phyloP scores from a whole-genome alignment of 805 yeast genomes.

The Danielia oregonensis region DNA sequence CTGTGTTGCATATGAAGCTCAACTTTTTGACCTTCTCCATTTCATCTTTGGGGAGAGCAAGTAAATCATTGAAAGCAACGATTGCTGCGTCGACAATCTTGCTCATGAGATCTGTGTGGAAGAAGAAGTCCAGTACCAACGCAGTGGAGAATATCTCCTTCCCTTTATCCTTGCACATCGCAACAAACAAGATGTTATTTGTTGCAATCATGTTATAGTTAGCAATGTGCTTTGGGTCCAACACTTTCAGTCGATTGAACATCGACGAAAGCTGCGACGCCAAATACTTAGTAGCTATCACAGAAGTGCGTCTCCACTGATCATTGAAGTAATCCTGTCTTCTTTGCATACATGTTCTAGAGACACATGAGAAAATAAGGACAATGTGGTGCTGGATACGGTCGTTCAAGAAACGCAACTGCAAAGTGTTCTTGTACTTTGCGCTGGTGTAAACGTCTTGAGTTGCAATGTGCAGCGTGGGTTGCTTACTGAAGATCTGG shows the following conservation, averaged over 20 bases:
- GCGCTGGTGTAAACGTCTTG: conserved; percentile 47
- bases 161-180: conserved; percentile 20
- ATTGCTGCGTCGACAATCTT: conserved; percentile 2
- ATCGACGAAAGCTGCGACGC: conserved; percentile 24
- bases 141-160: conserved; percentile 32
- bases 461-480: conserved; percentile 24
- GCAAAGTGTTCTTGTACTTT: conserved; percentile 59
- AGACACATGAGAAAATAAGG: conserved; percentile 39
- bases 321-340: conserved; percentile 40
- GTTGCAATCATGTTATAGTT: conserved; percentile 33
- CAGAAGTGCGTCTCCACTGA: conserved; percentile 37
- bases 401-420: conserved; percentile 48
- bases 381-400: conserved; percentile 46
- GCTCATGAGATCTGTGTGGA: conserved; percentile 16
- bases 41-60: background rate
- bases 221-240: conserved; percentile 13
- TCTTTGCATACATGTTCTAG: conserved; percentile 44
- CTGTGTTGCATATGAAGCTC: conserved; percentile 4
- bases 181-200: conserved; percentile 29
- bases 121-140: conserved; percentile 47
- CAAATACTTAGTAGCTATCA: conserved; percentile 35
- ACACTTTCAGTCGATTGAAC: conserved; percentile 15
- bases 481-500: conserved; percentile 43
- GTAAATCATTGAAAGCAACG: conserved; percentile 5
- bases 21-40: conserved; percentile 1